These are phyloP conservation scores for Heliamphora pulchella DNA, from an alignment of 179 eudicot genomes.

Conservation along the genomic window DNA sequence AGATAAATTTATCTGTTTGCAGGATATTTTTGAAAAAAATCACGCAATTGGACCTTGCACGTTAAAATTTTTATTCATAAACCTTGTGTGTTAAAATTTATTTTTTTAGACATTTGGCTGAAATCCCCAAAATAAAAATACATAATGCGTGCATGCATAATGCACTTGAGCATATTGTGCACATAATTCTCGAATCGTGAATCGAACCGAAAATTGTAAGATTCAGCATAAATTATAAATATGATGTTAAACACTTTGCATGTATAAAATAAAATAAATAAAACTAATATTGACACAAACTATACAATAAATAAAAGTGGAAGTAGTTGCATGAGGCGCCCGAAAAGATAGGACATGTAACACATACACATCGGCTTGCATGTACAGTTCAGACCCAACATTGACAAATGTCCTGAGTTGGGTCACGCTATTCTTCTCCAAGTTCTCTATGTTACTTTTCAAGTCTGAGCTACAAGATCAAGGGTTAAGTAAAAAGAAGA, in stretches of 20 bases:
- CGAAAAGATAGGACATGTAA: background rate
- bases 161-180: background rate
- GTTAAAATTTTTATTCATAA: background rate
- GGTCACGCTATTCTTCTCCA: conserved; percentile 75
- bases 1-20: no score
- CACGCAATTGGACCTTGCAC: no score
- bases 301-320: background rate
- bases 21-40: no score
- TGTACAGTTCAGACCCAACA: conserved; percentile 88
- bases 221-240: no score
- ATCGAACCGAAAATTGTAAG: no score
- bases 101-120: no score
- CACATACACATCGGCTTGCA: conserved; percentile 87
- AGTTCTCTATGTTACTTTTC: conserved; percentile 62
- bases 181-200: background rate
- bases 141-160: background rate
- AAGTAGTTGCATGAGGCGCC: background rate
- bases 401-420: conserved; percentile 67
- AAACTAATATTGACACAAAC: no score
- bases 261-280: no score
- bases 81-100: no score
- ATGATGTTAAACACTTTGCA: no score
- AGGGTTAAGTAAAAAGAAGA: conserved; percentile 22
- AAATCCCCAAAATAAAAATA: background rate
- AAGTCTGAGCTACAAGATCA: conserved; percentile 59